A percentile compares a stretch with the other conserved stretches of the same genome.
Evolutionary conservation across 331 rosid genomes (phyloP).

Genomic region (Dryas integrifolia): DNA sequence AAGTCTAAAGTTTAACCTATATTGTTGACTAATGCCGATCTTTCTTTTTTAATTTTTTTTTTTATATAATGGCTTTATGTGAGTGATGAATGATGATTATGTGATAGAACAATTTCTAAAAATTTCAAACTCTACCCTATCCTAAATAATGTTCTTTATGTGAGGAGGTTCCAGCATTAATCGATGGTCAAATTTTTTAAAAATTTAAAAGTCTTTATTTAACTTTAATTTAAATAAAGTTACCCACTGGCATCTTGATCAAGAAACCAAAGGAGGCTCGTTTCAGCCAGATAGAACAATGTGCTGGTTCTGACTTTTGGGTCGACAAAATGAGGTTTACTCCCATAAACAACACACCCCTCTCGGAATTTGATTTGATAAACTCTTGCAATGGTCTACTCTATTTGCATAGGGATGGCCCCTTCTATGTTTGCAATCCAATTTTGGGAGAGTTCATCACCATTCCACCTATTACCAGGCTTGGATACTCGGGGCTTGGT

Average conservation of each 20-base stretch:
- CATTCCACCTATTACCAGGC: background rate
- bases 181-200: too few species aligned
- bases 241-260: slow-evolving; percentile 1
- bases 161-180: too few species aligned
- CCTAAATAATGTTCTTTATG: too few species aligned
- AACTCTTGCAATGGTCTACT: slow-evolving; percentile 16
- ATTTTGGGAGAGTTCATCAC: slow-evolving; percentile 2
- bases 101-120: too few species aligned
- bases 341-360: background rate
- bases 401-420: background rate
- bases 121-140: too few species aligned
- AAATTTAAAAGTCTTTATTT: too few species aligned
- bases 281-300: background rate
- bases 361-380: background rate
- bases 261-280: background rate
- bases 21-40: too few species aligned
- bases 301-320: background rate
- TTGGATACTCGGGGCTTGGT: background rate
- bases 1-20: too few species aligned
- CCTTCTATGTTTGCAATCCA: background rate
- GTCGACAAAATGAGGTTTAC: background rate
- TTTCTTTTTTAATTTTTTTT: too few species aligned
- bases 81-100: too few species aligned
- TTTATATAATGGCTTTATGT: too few species aligned
- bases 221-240: too few species aligned